Base-by-base conservation (phyloP, 495 filamentous ascomycete species). In the Penicillium canescens region DNA sequence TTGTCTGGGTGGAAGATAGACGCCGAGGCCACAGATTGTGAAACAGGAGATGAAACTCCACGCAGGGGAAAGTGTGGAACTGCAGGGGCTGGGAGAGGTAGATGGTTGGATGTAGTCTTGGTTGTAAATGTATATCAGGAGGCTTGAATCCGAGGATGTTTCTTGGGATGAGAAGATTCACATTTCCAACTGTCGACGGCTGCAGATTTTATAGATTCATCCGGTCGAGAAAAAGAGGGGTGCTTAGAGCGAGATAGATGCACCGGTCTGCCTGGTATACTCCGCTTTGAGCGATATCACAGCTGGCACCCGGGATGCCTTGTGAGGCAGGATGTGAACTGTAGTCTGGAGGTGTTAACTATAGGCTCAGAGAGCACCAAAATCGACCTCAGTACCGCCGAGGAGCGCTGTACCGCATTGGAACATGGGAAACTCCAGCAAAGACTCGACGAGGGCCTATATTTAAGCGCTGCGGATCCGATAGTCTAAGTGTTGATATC, bases 321-420 rank as follows among this genome's bases (percentile, higher is more conserved):
- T 60, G 66, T 67, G 54, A 74, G 72, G 70, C 67, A 72, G 66
- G 61, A 55, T 44, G 53, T 54, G 62, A 60, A 63, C 45, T 56
- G 56, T 52, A 53, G 50, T 64, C 53, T 57, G 57, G 54, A 53
- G 56, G 57, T 59, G 55, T 50, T 53, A 69, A 68, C 68, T 64
- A 75, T 70, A 73, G 70, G 68, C 65, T 67, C 65, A 70, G 62
- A 69, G 55, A 59, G 65, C 59, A 66, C 65, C 41, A 69, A 61
- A 61, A 58, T 44, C 54, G 44, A 57, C 51, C 16, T 56, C 49
- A 59, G 61, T 70, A 66, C 62, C 70, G 72, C 69, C 65, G 63
- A 62, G 55, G 54, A 64, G 59, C 43, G 46, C 66, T 64, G 68
- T 69, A 66, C 65, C 63, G 69, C 72, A 70, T 54, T 59, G 55